These are phyloP conservation scores for Kandelia obovata DNA, from an alignment of 345 rosid species.

Conservation along the genomic window DNA sequence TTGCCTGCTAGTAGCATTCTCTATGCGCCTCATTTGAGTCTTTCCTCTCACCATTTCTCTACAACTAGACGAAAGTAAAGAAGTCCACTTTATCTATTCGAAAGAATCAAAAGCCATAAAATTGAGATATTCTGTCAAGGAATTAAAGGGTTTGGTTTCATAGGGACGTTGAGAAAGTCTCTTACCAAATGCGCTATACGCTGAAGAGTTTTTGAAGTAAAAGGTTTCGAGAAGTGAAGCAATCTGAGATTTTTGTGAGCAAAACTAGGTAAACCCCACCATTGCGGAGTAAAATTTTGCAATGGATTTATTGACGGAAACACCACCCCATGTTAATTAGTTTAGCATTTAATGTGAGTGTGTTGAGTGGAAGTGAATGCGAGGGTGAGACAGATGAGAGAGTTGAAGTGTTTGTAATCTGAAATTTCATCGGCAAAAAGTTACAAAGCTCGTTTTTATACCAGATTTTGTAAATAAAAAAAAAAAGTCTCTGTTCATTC, in stretches of 20 bases:
- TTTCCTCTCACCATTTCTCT: constrained; percentile 46
- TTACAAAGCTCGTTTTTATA: too few relatives aligned
- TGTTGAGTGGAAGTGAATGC: too few relatives aligned
- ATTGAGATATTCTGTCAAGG: not conserved
- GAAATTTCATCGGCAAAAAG: too few relatives aligned
- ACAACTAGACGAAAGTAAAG: not conserved
- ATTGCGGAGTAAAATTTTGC: not conserved
- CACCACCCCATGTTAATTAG: too few relatives aligned
- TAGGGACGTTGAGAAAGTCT: not conserved
- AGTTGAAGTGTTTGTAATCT: too few relatives aligned
- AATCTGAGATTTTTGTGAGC: not conserved
- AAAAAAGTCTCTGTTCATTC: too few relatives aligned
- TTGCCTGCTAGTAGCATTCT: constrained; percentile 47
- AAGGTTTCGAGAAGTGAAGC: not conserved
- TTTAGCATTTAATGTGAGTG: too few relatives aligned
- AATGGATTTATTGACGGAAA: too few relatives aligned
- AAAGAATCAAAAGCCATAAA: not conserved
- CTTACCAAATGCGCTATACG: constrained; percentile 1
- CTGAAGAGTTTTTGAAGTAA: constrained; percentile 1
- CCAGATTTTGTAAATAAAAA: too few relatives aligned
- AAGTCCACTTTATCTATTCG: not conserved
- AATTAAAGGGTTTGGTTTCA: not conserved
- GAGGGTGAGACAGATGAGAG: too few relatives aligned
- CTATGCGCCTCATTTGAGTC: constrained; percentile 48
- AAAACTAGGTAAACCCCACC: not conserved